Evolutionary conservation across 345 rosid species (phyloP), one percentile per base, ranked within the genome.

Genomic region (Rhodamnia argentea): DNA sequence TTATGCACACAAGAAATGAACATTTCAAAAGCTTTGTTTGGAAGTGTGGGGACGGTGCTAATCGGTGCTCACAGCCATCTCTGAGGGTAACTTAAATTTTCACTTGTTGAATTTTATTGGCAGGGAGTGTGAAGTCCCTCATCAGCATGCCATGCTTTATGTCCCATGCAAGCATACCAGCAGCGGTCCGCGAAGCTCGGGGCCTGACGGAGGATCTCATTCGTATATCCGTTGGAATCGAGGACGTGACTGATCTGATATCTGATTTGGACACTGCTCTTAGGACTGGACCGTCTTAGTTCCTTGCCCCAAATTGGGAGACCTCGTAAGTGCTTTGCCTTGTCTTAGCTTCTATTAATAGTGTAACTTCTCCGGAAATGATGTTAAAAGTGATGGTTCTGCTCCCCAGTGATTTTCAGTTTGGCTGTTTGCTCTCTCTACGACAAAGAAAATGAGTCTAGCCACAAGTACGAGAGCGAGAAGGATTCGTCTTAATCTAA

Each of bases 81-180:
- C 16, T 10, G 75, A 27, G 29, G 50, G 27, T 22, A 32, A 44
- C 29, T 51, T 57, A 12, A 24, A 44, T n/a, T 55, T 54, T 88
- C 52, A 86, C 74, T 22, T 1, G 37, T 83, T 85, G 56, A 32
- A 55, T 83, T 37, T 52, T 14, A 56, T 86, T 62, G 81, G 20
- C 75, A 97, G 99, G 99, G 84, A 95, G 98, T 85, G 99, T 97
- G 64, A 97, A 97, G 90, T 97, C 98, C 75, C 98, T 97, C 60
- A 95, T 97, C 89, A 96, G 98, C 94, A 88, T 97, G 98, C 99
- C 99, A 6, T 95, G 99, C 92, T 97, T 96, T 89, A 97, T 97
- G 99, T 97, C 99, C 29, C 99, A 97, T 89, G 98, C 99, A 64
- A 94, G 96, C 88, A 96, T 96, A 89, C 99, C 99, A 2, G 91